Conservation (phyloP, 2,329 filamentous ascomycete species). For the Colletotrichum euphorbiae region DNA sequence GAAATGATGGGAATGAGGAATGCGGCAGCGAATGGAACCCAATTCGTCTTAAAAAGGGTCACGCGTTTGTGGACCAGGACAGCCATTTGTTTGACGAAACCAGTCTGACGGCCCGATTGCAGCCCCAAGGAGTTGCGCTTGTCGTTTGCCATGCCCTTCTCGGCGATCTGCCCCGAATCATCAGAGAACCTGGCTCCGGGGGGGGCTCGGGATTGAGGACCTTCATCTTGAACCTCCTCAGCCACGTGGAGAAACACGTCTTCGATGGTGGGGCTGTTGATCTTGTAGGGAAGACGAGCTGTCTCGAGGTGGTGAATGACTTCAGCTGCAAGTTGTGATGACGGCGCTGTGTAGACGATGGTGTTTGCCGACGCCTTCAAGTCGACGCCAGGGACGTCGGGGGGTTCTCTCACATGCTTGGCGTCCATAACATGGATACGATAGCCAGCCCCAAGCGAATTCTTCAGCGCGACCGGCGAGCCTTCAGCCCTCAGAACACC, state of each 20-base stretch:
- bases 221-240: conserved; percentile 75
- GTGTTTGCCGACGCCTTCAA: conserved; percentile 75
- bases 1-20: conserved; percentile 83
- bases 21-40: conserved; percentile 79
- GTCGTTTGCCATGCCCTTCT: conserved; percentile 45
- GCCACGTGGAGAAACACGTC: conserved; percentile 91
- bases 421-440: conserved; percentile 50
- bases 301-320: conserved; percentile 78
- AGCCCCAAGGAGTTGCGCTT: conserved; percentile 58
- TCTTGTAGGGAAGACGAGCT: conserved; percentile 80
- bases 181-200: conserved; percentile 2
- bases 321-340: conserved; percentile 76
- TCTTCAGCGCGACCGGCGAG: conserved; percentile 76
- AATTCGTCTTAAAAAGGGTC: conserved; percentile 82
- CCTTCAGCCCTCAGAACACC: conserved; percentile 75
- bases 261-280: conserved; percentile 90
- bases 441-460: conserved; percentile 66
- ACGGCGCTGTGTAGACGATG: conserved; percentile 77
- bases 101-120: conserved; percentile 76
- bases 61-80: conserved; percentile 83
- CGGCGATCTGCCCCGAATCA: conserved; percentile 17
- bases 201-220: background rate
- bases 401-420: conserved; percentile 58
- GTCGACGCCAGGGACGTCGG: conserved; percentile 65
- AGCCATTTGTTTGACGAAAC: conserved; percentile 75